Base-by-base conservation (phyloP, 23 red algal species). In the Cyanidium caldarium region DNA sequence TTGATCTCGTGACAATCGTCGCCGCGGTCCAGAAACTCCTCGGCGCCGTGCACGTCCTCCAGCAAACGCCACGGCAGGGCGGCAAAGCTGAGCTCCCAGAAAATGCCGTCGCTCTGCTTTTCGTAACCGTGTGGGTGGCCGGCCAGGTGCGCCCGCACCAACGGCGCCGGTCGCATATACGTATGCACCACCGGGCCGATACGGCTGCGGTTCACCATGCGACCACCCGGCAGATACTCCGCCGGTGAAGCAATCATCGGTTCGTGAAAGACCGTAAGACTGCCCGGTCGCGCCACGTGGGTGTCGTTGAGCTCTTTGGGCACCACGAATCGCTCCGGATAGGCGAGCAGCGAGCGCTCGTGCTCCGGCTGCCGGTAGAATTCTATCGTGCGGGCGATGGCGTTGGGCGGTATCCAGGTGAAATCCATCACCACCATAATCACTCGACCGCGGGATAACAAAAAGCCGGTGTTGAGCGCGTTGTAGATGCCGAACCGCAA, bases 1-100 rank as follows among this genome's bases (percentile, higher is more conserved):
- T 61, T 61, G 51, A 16, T 61, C 21, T 61, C 51, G 51, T 61
- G 51, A 28, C 51, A 61, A 25, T 61, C 51, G 23, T 61, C 51
- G 13, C 51, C 51, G 31, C 19, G 19, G 23, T 61, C 51, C 19
- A 61, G 51, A 12, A 12, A 61, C 23, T 61, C 51, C 23, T 61
- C 51, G 10, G 31, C n/a, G 23, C 51, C 51, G 21, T 61, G 19
- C 10, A 61, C n/a, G 7, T 61, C 51, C 21, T 61, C 51, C 7
- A 61, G 19, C 7, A 28, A 16, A 28, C 51, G 19, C 51, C 51
- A 61, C 31, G 51, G 51, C 19, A 16, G 31, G 51, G 51, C 31
- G 23, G n/a, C 19, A 28, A 61, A 61, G 31, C 51, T 61, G n/a
- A 61, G 19, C 21, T 61, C 51, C 51, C 51, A 61, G 51, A 61